These are phyloP conservation scores for Cryomyces minteri DNA, from an alignment of 495 filamentous ascomycete genomes.

Conservation along the genomic window DNA sequence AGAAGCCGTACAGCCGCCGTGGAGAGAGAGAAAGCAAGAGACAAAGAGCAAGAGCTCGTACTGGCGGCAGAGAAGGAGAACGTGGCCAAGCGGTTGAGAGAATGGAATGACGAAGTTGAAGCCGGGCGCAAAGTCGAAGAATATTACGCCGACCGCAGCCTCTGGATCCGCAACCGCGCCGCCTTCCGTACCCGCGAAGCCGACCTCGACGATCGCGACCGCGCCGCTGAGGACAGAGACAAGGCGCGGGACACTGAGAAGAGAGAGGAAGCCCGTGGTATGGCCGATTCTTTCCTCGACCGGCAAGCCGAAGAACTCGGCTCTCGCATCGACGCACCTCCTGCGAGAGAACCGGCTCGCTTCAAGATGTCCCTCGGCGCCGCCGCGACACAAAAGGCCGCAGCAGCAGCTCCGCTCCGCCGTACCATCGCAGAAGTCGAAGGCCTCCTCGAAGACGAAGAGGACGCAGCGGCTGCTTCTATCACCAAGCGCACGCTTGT, in stretches of 20 bases:
- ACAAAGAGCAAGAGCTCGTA: slow-evolving; percentile 46
- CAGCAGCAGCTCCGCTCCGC: slow-evolving; percentile 42
- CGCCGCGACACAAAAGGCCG: slow-evolving; percentile 63
- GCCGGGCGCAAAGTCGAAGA: slow-evolving; percentile 49
- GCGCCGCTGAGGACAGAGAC: slow-evolving; percentile 59
- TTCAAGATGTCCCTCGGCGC: slow-evolving; percentile 91
- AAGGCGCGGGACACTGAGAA: slow-evolving; percentile 45
- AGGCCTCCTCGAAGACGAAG: slow-evolving; percentile 83
- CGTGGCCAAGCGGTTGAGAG: slow-evolving; percentile 50
- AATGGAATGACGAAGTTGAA: slow-evolving; percentile 85
- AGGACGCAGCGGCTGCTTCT: slow-evolving; percentile 42
- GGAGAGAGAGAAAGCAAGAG: slow-evolving; percentile 62
- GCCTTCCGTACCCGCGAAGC: slow-evolving; percentile 53
- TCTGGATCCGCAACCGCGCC: slow-evolving; percentile 71
- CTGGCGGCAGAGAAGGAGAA: slow-evolving; percentile 42
- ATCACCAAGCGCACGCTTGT: slow-evolving; percentile 63
- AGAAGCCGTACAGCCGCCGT: slow-evolving; percentile 64
- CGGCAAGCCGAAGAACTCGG: slow-evolving; percentile 76
- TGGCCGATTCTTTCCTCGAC: slow-evolving; percentile 88
- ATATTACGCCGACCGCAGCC: slow-evolving; percentile 70
- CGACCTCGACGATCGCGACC: slow-evolving; percentile 63
- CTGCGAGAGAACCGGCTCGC: slow-evolving; percentile 46
- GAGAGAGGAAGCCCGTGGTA: slow-evolving; percentile 59
- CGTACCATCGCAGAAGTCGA: slow-evolving; percentile 88
- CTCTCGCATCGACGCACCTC: slow-evolving; percentile 30